Conservation (phyloP, 768 basidiomycete species). For the Sistotremastrum niveocremeum region DNA sequence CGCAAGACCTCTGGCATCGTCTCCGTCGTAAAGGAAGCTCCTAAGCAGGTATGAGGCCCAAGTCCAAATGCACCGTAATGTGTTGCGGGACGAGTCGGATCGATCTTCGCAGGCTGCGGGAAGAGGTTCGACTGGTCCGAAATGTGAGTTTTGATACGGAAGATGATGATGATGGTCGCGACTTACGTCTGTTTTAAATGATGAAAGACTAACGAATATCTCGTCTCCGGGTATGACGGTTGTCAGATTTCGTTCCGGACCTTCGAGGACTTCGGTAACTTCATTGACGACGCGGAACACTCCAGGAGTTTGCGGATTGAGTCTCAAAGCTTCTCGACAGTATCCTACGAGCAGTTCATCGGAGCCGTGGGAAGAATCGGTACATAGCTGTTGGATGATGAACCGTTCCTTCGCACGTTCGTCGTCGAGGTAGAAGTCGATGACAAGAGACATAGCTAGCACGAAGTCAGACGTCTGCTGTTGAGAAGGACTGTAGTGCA, state of each 20-base stretch:
- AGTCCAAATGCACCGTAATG: conserved; percentile 17
- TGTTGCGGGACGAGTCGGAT: conserved; percentile 32
- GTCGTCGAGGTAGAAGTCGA: no score
- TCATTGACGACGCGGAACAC: no score
- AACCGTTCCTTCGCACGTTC: no score
- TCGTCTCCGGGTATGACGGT: conserved; percentile 33
- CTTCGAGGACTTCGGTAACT: no score
- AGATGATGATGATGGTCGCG: background rate
- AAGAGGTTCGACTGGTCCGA: conserved; percentile 35
- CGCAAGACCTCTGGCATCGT: conserved; percentile 48
- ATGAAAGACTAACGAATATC: conserved; percentile 48
- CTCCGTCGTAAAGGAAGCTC: conserved; percentile 14
- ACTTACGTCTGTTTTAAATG: conserved; percentile 47
- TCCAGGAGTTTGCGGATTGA: conserved; percentile 23
- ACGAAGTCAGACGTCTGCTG: no score
- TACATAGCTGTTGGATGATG: no score
- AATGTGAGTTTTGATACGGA: background rate
- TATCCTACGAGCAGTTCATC: no score
- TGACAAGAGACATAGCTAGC: no score
- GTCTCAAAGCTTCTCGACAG: conserved; percentile 25
- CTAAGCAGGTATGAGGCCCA: background rate
- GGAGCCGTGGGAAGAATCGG: no score
- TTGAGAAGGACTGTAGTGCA: no score
- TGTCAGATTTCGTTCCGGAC: no score
- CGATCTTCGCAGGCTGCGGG: conserved; percentile 30